Evolutionary conservation across 805 yeast species (phyloP).

Genomic region (Crinitomyces ghanaensis): DNA sequence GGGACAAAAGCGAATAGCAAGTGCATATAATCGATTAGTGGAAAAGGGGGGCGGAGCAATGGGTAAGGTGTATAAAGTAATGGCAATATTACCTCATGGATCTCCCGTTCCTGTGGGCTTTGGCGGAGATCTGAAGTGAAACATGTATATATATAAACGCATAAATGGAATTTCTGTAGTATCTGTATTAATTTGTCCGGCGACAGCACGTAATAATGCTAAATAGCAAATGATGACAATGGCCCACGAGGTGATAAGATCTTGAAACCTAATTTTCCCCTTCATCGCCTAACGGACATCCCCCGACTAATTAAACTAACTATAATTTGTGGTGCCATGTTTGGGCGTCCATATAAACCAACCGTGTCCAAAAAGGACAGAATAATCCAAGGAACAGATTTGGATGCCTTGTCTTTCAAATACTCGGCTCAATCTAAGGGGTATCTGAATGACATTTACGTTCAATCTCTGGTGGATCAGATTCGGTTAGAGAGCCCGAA

Average conservation of each 20-base stretch:
- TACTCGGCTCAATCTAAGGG: constrained; percentile 33
- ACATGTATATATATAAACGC: constrained; percentile 2
- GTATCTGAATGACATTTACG: constrained; percentile 35
- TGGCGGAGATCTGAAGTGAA: constrained; percentile 25
- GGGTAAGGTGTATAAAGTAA: constrained; percentile 69
- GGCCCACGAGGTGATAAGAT: too few relatives aligned
- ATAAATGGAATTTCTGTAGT: not conserved
- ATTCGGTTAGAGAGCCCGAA: constrained; percentile 8
- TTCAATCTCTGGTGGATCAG: constrained; percentile 18
- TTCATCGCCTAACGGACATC: too few relatives aligned
- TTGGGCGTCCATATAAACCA: too few relatives aligned
- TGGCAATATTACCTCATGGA: constrained; percentile 45
- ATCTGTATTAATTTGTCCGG: not conserved
- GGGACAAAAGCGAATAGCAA: constrained; percentile 40
- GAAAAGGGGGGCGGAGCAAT: constrained; percentile 49
- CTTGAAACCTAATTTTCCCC: too few relatives aligned
- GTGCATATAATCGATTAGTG: constrained; percentile 51
- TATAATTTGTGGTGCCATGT: too few relatives aligned
- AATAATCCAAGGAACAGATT: constrained; percentile 43
- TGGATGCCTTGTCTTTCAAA: constrained; percentile 49
- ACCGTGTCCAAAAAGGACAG: constrained; percentile 27
- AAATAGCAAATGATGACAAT: too few relatives aligned
- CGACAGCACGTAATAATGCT: not conserved
- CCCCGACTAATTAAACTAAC: too few relatives aligned
- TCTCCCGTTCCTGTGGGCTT: constrained; percentile 42